Evolutionary conservation across 2,329 filamentous ascomycete genomes (phyloP).

Genomic region (Macrophomina tecta): DNA sequence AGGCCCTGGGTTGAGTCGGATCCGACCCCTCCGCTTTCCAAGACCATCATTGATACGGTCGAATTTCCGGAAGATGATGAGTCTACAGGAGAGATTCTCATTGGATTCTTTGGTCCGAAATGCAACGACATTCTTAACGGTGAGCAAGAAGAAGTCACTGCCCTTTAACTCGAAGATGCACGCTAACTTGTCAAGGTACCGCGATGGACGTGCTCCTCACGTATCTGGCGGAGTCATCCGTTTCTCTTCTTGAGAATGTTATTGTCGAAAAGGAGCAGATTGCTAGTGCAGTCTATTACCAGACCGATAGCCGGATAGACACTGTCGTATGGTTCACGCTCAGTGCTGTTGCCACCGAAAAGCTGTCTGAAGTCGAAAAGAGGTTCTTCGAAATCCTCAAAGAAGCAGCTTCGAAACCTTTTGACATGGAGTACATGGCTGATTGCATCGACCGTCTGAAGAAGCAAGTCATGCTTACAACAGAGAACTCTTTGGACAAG

Average conservation of each 20-base stretch:
- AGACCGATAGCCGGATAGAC: constrained; percentile 78
- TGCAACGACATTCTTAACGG: constrained; percentile 71
- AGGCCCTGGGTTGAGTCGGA: constrained; percentile 91
- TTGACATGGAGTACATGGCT: constrained; percentile 89
- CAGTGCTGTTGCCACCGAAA: constrained; percentile 84
- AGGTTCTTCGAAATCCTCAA: constrained; percentile 83
- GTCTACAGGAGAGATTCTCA: constrained; percentile 83
- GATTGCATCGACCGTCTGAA: constrained; percentile 85
- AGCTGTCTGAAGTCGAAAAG: constrained; percentile 82
- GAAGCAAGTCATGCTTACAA: constrained; percentile 80
- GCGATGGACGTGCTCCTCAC: constrained; percentile 81
- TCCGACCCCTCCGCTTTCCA: constrained; percentile 72
- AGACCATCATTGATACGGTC: constrained; percentile 77
- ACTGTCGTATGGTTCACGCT: constrained; percentile 85
- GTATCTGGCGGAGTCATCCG: constrained; percentile 91
- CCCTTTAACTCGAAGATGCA: neutral
- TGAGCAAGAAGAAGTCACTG: constrained; percentile 23
- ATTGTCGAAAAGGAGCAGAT: constrained; percentile 93
- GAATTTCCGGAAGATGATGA: constrained; percentile 98
- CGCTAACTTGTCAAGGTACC: constrained; percentile 53
- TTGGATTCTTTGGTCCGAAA: constrained; percentile 85
- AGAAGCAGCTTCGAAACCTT: constrained; percentile 77
- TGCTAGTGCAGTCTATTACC: constrained; percentile 82
- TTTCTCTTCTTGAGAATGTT: constrained; percentile 87
- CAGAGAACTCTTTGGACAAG: constrained; percentile 80